Evolutionary conservation across 441 rosid genomes (phyloP).

Genomic region (Breynia disticha): DNA sequence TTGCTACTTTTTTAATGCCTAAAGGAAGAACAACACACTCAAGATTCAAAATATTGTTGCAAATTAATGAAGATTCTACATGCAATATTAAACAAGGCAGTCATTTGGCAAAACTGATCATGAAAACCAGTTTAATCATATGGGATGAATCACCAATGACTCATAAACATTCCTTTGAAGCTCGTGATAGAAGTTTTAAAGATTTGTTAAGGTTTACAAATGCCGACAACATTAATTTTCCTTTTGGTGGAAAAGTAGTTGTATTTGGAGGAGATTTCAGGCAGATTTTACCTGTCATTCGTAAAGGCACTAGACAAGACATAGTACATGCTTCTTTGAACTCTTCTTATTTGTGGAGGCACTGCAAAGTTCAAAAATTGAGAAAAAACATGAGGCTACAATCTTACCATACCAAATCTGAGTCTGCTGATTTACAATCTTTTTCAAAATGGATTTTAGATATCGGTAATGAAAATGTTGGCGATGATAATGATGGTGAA

Average conservation of each 20-base stretch:
- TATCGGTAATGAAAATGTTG: not conserved
- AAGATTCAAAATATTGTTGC: constrained; percentile 4
- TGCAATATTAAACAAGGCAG: constrained; percentile 6
- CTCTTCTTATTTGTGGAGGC: not conserved
- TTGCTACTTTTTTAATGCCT: constrained; percentile 9
- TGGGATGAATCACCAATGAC: constrained; percentile 14
- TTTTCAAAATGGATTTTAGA: not conserved
- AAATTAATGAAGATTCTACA: not conserved
- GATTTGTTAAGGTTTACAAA: not conserved
- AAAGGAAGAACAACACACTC: constrained; percentile 12
- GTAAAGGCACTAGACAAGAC: not conserved
- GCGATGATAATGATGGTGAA: not conserved
- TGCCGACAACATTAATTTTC: not conserved
- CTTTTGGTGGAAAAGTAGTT: constrained; percentile 2
- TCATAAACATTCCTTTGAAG: constrained; percentile 6
- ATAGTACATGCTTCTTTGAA: not conserved
- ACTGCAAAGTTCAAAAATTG: not conserved
- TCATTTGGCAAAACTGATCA: not conserved
- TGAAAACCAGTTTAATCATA: not conserved
- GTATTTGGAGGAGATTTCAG: not conserved
- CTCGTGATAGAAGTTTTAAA: not conserved
- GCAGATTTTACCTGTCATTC: not conserved
- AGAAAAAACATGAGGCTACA: too few species aligned
- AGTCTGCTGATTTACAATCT: too few species aligned
- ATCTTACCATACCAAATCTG: too few species aligned